These are phyloP conservation scores for Vitis labrusca DNA, from an alignment of 164 flowering plant species.

Conservation along the genomic window DNA sequence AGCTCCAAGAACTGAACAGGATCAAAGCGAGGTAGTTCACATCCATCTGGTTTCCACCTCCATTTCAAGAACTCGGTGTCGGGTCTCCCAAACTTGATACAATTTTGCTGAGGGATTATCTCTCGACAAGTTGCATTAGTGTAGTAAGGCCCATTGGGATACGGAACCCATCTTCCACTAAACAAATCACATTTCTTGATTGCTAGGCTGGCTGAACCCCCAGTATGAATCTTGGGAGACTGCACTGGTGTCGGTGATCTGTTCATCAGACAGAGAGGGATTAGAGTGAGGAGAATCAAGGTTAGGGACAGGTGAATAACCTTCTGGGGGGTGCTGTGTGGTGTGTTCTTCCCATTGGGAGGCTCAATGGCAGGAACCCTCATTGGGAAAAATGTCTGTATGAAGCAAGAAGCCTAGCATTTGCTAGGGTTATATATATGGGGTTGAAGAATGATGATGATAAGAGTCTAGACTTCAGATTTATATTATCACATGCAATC, in stretches of 20 bases:
- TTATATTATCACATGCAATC: too few relatives aligned
- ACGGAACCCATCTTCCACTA: constrained; percentile 32
- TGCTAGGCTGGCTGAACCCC: too few relatives aligned
- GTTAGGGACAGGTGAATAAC: constrained; percentile 8
- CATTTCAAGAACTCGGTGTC: constrained; percentile 34
- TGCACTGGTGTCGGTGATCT: neutral
- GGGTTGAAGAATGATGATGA: too few relatives aligned
- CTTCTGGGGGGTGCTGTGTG: constrained; percentile 1
- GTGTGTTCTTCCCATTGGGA: constrained; percentile 7
- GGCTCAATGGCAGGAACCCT: constrained; percentile 12
- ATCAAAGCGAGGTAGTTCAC: constrained; percentile 37
- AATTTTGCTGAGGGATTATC: constrained; percentile 38
- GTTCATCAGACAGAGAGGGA: constrained; percentile 16
- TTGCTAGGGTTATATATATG: neutral
- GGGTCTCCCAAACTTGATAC: constrained; percentile 39
- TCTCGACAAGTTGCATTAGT: constrained; percentile 25
- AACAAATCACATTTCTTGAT: constrained; percentile 25
- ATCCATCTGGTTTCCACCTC: constrained; percentile 44
- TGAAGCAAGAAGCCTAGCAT: constrained; percentile 4
- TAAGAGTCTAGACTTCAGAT: too few relatives aligned
- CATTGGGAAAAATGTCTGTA: constrained; percentile 8
- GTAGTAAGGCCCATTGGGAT: constrained; percentile 27
- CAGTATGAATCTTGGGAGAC: neutral
- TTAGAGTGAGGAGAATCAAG: constrained; percentile 13
- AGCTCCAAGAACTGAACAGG: constrained; percentile 31